Base-by-base conservation (phyloP, 441 rosid genomes). In the Melastoma candidum region DNA sequence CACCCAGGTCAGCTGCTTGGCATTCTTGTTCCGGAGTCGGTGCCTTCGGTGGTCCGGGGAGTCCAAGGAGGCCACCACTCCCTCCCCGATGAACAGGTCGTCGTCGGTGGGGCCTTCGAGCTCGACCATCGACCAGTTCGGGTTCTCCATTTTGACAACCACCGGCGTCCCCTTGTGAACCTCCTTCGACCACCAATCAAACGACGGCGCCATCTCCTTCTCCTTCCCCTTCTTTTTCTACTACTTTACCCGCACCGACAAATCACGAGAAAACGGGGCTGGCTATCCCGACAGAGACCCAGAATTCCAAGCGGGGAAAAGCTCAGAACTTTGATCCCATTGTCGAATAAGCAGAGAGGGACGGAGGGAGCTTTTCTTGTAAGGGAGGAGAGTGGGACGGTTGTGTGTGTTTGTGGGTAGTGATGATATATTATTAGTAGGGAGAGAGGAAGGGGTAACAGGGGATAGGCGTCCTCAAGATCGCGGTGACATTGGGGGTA, bases 41-140 rank as follows among this genome's bases (percentile, higher is more conserved):
- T 89, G 83, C 10, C 69, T 63, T 7, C 29, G 44, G 14, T 66
- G 66, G 8, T 60, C 49, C 12, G 75, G 63, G 7, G 36, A 29
- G 36, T 32, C 41, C 41, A 32, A 32, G 41, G 41, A 6, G 41
- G 41, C 41, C 41, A 8, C 7, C 7, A 4, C 41, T 3, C 77
- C 64, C 49, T 59, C 69, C 24, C 65, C 69, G 59, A 67, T 57
- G 55, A 84, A 59, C 61, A 92, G 85, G 64, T 92, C 95, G 12
- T 82, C 87, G 26, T 83, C 88, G 0, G 84, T 66, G 0, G 95
- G 89, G 41, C 75, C 77, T 52, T 92, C 84, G 1, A 92, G 79
- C 72, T 92, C 97, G 7, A 84, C 81, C 97, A 92, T 88, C 41
- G 97, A 88, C 97, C 95, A 92, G 73, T 92, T 85, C 2, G 98